Evolutionary conservation across 148 eudicot genomes (phyloP), one percentile per base, ranked within the genome.

Genomic region (Rhododendron vialii): DNA sequence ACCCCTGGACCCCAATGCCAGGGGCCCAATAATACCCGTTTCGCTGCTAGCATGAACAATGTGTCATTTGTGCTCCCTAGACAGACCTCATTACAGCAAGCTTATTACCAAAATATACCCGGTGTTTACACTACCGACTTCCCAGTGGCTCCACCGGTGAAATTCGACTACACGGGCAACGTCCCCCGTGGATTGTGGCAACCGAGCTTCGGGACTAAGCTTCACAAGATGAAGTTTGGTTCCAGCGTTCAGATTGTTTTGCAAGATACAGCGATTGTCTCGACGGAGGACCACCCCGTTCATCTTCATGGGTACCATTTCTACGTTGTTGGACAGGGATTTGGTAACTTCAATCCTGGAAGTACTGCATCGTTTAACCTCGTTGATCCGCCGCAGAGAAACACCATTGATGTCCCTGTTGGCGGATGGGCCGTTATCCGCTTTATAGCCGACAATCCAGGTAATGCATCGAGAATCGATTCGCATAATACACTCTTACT

Each of bases 351-450:
- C 20, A 87, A 96, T 74, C 95, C 99, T 35, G 24, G 48, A 80
- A 89, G 92, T 71, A 86, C 94, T 55, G 87, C 93, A 5, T 91
- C 86, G 38, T 96, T 95, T 67, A 96, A 96, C 90, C 92, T 96
- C 57, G 76, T 91, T 48, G 98, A 96, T 80, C 99, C 97, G 43
- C 99, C 98, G 53, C 87, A 80, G 65, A 91, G 99, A 67, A 95
- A 96, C 81, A 96, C 99, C 38, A 90, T 96, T 35, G 95, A 95
- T 86, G 93, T 96, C n/a, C 94, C 96, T 38, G 96, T 93, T 55
- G 99, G 98, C 1, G 99, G 99, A 84, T 96, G 98, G 99, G 94
- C 94, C 5, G 98, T 92, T 85, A 96, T 96, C 61, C 97, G 99
- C 47, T 96, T 96, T 55, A 91, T 91, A 74, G 99, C 97, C 36